A percentile compares a stretch with the other conserved stretches of the same genome.
phyloP scores from a whole-genome alignment of 176 grass and related monocot genomes.

The Aegilops umbellulata region DNA sequence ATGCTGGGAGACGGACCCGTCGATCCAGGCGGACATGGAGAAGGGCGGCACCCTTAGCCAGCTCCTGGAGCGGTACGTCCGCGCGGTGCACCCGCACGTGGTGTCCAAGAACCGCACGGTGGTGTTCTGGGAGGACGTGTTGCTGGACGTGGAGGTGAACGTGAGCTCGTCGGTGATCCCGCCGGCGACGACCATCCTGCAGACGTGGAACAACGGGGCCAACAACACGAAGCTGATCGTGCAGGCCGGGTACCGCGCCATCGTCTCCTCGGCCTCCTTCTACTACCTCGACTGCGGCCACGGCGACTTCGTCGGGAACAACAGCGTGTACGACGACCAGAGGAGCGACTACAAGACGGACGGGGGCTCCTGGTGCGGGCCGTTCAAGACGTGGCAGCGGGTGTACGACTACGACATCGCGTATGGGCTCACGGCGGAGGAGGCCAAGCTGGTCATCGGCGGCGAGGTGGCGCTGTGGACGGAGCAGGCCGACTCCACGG shows the following conservation, averaged over 20 bases:
- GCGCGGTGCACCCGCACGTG: constrained; percentile 46
- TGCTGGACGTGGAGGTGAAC: constrained; percentile 62
- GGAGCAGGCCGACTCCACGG: constrained; percentile 60
- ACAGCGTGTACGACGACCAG: constrained; percentile 64
- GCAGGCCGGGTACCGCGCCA: constrained; percentile 67
- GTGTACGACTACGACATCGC: constrained; percentile 96
- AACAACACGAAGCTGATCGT: constrained; percentile 87
- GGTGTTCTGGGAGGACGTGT: constrained; percentile 92
- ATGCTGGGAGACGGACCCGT: constrained; percentile 66
- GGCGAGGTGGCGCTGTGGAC: constrained; percentile 96
- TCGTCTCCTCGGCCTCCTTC: constrained; percentile 86
- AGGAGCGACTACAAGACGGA: constrained; percentile 40
- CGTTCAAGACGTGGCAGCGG: constrained; percentile 87
- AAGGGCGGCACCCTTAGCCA: constrained; percentile 54
- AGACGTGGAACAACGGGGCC: constrained; percentile 90
- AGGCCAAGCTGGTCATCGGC: constrained; percentile 65
- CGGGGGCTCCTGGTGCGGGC: constrained; percentile 87
- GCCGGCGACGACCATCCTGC: constrained; percentile 76
- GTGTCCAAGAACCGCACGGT: constrained; percentile 61
- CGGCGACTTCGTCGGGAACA: constrained; percentile 71
- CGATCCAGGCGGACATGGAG: constrained; percentile 40
- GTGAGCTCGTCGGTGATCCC: constrained; percentile 48
- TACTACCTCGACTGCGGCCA: constrained; percentile 97
- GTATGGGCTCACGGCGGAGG: constrained; percentile 55
- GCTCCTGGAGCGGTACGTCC: constrained; percentile 74